A percentile compares a stretch with the other conserved stretches of the same genome.
Evolutionary conservation across 208 protist species (phyloP).

Genomic region (Trypanosoma brucei): DNA sequence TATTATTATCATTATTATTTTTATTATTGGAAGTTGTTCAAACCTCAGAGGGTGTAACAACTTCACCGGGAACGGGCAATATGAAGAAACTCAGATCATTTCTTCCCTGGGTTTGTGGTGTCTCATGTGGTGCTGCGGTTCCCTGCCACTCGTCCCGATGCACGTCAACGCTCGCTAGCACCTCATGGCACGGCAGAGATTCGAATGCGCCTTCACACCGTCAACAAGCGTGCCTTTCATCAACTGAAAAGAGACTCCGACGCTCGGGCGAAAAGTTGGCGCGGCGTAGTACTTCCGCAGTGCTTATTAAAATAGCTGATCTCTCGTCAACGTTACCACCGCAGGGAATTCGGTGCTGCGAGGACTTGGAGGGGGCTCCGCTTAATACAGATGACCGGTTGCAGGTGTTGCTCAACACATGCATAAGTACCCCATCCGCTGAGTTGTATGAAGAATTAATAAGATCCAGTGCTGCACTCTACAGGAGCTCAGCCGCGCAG

Average conservation of each 20-base stretch:
- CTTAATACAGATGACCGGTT: background rate
- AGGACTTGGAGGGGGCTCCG: background rate
- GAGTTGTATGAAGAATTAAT: constrained; percentile 18
- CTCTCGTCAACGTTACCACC: constrained; percentile 1
- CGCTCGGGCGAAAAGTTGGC: background rate
- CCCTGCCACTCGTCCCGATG: background rate
- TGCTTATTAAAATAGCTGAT: constrained; percentile 8
- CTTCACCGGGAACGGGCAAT: too few species aligned
- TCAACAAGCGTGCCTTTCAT: background rate
- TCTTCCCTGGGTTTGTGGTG: background rate
- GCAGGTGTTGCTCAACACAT: background rate
- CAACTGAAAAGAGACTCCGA: background rate
- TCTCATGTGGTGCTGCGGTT: background rate
- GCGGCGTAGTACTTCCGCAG: constrained; percentile 1
- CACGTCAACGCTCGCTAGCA: constrained; percentile 12
- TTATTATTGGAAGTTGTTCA: too few species aligned
- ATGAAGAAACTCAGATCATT: background rate
- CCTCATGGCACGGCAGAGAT: background rate
- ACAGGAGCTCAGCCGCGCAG: constrained; percentile 10
- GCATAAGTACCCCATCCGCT: constrained; percentile 11
- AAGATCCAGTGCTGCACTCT: constrained; percentile 6
- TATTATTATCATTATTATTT: too few species aligned
- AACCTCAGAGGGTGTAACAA: too few species aligned
- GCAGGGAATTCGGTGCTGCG: constrained; percentile 4
- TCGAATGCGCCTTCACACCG: constrained; percentile 2